These are phyloP conservation scores for Sordariomycetes sp. DNA, from an alignment of 2,329 filamentous ascomycete species.

Conservation along the genomic window DNA sequence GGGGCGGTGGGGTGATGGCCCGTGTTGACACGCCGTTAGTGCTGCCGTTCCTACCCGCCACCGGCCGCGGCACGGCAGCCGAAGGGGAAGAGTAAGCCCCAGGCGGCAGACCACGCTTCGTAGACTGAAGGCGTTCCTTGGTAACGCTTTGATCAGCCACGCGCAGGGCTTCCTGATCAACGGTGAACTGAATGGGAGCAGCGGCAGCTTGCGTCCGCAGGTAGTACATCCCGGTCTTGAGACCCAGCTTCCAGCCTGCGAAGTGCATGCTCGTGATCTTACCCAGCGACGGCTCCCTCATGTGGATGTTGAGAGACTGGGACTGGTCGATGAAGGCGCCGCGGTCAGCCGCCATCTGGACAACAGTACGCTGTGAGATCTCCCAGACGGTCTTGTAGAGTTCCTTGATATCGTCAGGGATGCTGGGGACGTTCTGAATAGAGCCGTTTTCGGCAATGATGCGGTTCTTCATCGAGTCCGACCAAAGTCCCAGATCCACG, in stretches of 20 bases:
- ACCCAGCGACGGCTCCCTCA: slow-evolving; percentile 98
- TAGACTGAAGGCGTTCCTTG: slow-evolving; percentile 46
- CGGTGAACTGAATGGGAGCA: slow-evolving; percentile 96
- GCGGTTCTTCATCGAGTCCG: slow-evolving; percentile 99
- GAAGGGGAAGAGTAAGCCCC: slow-evolving; percentile 46
- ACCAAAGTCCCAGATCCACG: slow-evolving; percentile 96
- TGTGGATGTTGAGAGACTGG: slow-evolving; percentile 97
- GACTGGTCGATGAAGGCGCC: slow-evolving; percentile 99
- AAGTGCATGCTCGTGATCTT: slow-evolving; percentile 99
- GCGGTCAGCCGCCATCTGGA: slow-evolving; percentile 97
- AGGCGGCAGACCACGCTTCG: slow-evolving; percentile 58
- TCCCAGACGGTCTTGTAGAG: slow-evolving; percentile 99
- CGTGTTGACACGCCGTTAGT: slow-evolving; percentile 16
- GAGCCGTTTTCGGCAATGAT: slow-evolving; percentile 97
- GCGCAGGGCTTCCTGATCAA: slow-evolving; percentile 91
- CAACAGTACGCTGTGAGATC: slow-evolving; percentile 88
- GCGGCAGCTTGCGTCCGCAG: slow-evolving; percentile 94
- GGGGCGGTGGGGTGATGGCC: slow-evolving; percentile 50
- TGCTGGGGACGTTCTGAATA: slow-evolving; percentile 94
- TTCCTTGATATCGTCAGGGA: slow-evolving; percentile 88
- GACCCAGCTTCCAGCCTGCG: slow-evolving; percentile 93
- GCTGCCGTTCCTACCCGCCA: slow-evolving; percentile 43
- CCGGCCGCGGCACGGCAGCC: slow-evolving; percentile 55
- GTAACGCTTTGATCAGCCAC: slow-evolving; percentile 72
- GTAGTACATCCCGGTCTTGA: slow-evolving; percentile 99